Conservation (phyloP, 352 stramenopile species). For the Globisporangium takayamanum region DNA sequence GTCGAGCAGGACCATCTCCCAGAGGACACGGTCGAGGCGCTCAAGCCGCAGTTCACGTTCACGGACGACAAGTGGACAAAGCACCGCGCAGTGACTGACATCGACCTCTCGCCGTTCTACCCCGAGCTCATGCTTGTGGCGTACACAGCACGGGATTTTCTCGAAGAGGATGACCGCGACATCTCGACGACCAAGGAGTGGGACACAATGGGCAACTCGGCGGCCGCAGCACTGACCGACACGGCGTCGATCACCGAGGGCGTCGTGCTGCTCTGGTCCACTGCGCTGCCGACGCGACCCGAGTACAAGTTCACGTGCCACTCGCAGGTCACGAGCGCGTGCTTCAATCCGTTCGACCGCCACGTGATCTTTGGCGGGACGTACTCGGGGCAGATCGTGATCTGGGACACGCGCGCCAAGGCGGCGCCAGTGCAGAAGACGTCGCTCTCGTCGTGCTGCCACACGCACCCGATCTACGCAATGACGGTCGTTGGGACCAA, state of each 20-base stretch:
- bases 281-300: conserved; percentile 62
- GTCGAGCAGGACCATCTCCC: conserved; percentile 50
- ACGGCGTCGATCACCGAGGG: conserved; percentile 62
- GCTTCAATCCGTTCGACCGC: conserved; percentile 84
- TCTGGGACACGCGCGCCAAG: conserved; percentile 85
- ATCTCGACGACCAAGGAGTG: conserved; percentile 46
- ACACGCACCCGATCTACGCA: conserved; percentile 86
- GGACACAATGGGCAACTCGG: conserved; percentile 65
- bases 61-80: conserved; percentile 78
- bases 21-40: conserved; percentile 52
- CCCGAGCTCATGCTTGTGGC: conserved; percentile 66
- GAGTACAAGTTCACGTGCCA: conserved; percentile 87
- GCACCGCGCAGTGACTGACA: conserved; percentile 72
- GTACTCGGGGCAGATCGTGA: conserved; percentile 82
- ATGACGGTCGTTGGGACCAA: conserved; percentile 82
- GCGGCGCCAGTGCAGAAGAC: conserved; percentile 79
- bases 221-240: conserved; percentile 40
- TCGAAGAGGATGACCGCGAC: conserved; percentile 72
- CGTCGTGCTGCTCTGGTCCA: conserved; percentile 83
- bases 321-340: conserved; percentile 80
- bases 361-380: conserved; percentile 82
- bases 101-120: conserved; percentile 81
- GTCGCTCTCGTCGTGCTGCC: conserved; percentile 65
- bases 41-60: conserved; percentile 73
- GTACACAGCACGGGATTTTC: conserved; percentile 61